Evolutionary conservation across 768 basidiomycete species (phyloP).

Genomic region (Amanita phalloides): DNA sequence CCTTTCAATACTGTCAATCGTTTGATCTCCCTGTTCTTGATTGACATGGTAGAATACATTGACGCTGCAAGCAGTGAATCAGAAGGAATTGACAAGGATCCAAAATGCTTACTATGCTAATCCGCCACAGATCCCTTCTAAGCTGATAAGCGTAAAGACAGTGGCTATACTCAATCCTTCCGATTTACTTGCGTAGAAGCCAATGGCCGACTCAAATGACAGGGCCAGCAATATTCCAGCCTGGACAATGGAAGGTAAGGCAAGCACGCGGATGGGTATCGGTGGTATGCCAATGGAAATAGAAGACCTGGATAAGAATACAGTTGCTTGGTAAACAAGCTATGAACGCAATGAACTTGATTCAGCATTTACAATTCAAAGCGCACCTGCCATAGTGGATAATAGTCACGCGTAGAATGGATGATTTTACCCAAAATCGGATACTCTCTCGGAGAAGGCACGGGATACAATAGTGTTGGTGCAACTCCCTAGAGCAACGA

Average conservation of each 20-base stretch:
- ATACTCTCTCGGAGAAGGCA: constrained; percentile 52
- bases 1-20: constrained; percentile 41
- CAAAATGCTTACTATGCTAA: constrained; percentile 65
- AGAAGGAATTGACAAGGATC: constrained; percentile 8
- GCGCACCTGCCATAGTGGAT: constrained; percentile 85
- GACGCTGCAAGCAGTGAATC: constrained; percentile 38
- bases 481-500: constrained; percentile 57
- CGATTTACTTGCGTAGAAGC: constrained; percentile 42
- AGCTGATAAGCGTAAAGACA: constrained; percentile 68
- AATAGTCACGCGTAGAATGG: constrained; percentile 81
- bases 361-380: constrained; percentile 28
- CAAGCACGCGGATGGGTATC: constrained; percentile 55
- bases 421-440: constrained; percentile 69
- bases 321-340: constrained; percentile 84
- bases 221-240: constrained; percentile 51
- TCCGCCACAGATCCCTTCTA: constrained; percentile 92
- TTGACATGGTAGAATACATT: constrained; percentile 82
- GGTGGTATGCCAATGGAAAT: constrained; percentile 80
- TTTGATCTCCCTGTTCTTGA: constrained; percentile 47
- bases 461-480: constrained; percentile 82
- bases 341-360: constrained; percentile 34
- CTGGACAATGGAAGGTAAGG: constrained; percentile 72
- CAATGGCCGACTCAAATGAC: constrained; percentile 56
- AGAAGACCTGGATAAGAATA: constrained; percentile 88
- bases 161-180: constrained; percentile 40